These are phyloP conservation scores for Phaeosphaeria sp. DNA, from an alignment of 2,329 filamentous ascomycete species.

Conservation along the genomic window DNA sequence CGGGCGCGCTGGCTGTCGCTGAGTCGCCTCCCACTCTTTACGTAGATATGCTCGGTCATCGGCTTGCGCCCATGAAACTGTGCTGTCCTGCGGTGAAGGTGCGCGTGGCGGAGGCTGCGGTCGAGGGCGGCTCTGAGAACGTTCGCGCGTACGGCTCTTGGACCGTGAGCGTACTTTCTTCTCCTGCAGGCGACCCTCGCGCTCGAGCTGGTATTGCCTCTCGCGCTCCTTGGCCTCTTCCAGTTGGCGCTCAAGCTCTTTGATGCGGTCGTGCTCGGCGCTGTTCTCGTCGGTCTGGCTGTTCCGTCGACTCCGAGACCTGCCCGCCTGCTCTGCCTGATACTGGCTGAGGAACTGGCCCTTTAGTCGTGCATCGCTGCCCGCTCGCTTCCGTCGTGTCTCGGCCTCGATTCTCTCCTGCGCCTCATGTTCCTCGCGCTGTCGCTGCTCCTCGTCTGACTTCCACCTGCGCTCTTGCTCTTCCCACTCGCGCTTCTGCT, in stretches of 20 bases:
- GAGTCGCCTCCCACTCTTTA: constrained; percentile 59
- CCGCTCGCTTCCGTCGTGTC: constrained; percentile 64
- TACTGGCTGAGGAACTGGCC: constrained; percentile 90
- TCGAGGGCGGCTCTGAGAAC: constrained; percentile 43
- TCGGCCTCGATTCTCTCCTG: constrained; percentile 72
- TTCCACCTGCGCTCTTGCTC: constrained; percentile 80
- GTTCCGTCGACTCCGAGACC: constrained; percentile 44
- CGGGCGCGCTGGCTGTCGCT: constrained; percentile 43
- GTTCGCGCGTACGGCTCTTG: constrained; percentile 43
- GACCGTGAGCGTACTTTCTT: constrained; percentile 47
- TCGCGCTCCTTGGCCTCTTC: constrained; percentile 72
- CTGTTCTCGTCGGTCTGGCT: constrained; percentile 54
- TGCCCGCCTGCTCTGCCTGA: constrained; percentile 68
- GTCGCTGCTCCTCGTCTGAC: constrained; percentile 73
- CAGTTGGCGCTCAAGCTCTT: constrained; percentile 78
- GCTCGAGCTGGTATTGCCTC: constrained; percentile 66
- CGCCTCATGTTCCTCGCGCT: constrained; percentile 74
- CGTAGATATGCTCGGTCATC: constrained; percentile 70
- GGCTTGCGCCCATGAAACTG: constrained; percentile 67
- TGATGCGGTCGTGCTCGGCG: constrained; percentile 71
- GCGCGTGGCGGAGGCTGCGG: constrained; percentile 45
- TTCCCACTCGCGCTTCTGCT: constrained; percentile 77
- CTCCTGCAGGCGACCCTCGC: constrained; percentile 58
- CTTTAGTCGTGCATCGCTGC: constrained; percentile 72
- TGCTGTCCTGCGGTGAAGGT: constrained; percentile 57